These are phyloP conservation scores for Tricholoma sp. DNA, from an alignment of 768 basidiomycete genomes.

Conservation along the genomic window DNA sequence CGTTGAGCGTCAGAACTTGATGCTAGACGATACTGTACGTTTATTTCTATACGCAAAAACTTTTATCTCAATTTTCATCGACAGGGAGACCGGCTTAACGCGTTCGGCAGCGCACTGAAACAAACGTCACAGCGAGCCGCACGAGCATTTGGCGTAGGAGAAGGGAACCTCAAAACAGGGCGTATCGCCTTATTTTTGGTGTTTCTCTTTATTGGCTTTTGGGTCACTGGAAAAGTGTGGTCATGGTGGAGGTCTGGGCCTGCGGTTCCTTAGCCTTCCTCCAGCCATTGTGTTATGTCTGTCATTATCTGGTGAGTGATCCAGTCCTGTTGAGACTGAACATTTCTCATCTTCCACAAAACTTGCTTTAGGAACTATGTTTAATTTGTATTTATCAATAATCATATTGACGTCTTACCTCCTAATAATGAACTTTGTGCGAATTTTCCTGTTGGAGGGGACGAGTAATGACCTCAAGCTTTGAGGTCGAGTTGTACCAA, in stretches of 20 bases:
- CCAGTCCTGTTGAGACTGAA: neutral
- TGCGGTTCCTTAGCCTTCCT: neutral
- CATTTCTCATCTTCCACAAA: neutral
- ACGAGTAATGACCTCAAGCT: no score
- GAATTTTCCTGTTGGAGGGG: neutral
- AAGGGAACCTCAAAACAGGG: conserved; percentile 64
- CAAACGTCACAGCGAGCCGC: conserved; percentile 67
- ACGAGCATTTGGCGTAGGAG: conserved; percentile 68
- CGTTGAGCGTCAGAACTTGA: conserved; percentile 75
- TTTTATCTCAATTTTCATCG: neutral
- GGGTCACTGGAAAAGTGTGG: conserved; percentile 48
- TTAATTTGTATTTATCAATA: neutral
- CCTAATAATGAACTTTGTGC: neutral
- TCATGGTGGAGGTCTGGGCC: conserved; percentile 35
- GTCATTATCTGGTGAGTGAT: neutral
- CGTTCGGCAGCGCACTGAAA: conserved; percentile 56
- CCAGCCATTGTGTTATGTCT: neutral
- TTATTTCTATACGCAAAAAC: neutral
- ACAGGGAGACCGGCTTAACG: conserved; percentile 63
- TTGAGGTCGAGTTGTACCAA: no score
- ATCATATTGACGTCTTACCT: neutral
- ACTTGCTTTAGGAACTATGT: neutral
- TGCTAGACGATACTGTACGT: conserved; percentile 72
- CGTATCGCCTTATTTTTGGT: conserved; percentile 62
- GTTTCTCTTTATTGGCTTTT: conserved; percentile 47